Base-by-base conservation (phyloP, 805 yeast genomes). In the Blastobotrys robertii region DNA sequence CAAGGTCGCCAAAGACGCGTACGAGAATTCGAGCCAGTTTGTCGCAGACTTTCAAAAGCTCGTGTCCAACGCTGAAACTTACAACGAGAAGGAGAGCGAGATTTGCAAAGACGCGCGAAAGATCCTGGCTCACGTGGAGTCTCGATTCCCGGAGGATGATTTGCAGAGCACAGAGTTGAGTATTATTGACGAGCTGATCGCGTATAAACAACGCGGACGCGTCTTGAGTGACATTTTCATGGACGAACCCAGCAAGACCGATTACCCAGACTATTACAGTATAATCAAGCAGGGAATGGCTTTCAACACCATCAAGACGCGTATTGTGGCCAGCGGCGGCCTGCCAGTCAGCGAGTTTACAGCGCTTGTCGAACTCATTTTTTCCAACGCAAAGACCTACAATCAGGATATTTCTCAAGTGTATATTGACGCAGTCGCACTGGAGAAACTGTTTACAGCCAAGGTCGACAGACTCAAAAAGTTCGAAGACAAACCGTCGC, bases 191-290 rank as follows among this genome's bases (percentile, higher is more conserved):
- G 68, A 66, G 14, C 63, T 74, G 30, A 65, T 70, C 4, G 58
- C 62, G 41, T 66, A 67, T 50, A 72, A 71, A 42, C 68, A 68
- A 38, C 42, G 44, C 10, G 75, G 71, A 14, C 65, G 15, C 16
- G 19, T 13, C 38, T 67, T 81, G 34, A 73, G 83, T 46, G 82
- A 73, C 10, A 84, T 94, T 0, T 88, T 87, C 57, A 58, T 82
- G 65, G 83, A 79, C 29, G 80, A 78, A 43, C 92, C 90, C 2
- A 77, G 78, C 54, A 73, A 72, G 29, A 73, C 74, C 10, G 75
- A 73, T 45, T 81, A 82, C 53, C 95, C 95, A 1, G 94, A 84
- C 54, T 88, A 88, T 64, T 80, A 80, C 62, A 72, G 75, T 49
- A 66, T 83, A 5, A 79, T 90, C 36, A 72, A 76, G 49, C 67